Evolutionary conservation across 257 asterid species (phyloP).

Genomic region (Gentiana dahurica): DNA sequence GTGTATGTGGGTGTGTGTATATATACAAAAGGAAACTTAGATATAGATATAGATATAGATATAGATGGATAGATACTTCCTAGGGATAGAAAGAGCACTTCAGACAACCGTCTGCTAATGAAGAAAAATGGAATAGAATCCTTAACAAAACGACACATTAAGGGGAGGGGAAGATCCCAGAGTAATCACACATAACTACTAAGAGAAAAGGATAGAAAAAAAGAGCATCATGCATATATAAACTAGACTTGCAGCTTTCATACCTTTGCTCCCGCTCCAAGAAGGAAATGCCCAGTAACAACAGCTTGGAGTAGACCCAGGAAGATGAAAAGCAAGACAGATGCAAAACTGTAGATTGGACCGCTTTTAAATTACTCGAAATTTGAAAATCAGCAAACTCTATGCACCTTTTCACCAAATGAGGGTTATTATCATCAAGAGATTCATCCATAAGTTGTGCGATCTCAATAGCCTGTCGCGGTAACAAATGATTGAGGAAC

Average conservation of each 20-base stretch:
- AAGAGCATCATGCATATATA: background rate
- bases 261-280: constrained; percentile 84
- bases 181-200: too few relatives aligned
- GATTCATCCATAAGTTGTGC: constrained; percentile 83
- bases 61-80: too few relatives aligned
- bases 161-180: too few relatives aligned
- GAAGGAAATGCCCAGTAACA: constrained; percentile 75
- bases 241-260: constrained; percentile 7
- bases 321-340: constrained; percentile 60
- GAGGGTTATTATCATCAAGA: constrained; percentile 47
- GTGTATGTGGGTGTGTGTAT: too few relatives aligned
- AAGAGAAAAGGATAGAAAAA: too few relatives aligned
- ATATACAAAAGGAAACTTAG: too few relatives aligned
- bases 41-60: too few relatives aligned
- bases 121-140: too few relatives aligned
- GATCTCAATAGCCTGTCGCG: constrained; percentile 71
- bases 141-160: too few relatives aligned
- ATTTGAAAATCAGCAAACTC: constrained; percentile 49
- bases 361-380: constrained; percentile 28
- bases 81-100: too few relatives aligned
- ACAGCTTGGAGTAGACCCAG: constrained; percentile 87
- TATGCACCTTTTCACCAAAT: constrained; percentile 58
- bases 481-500: constrained; percentile 6
- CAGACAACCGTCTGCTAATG: too few relatives aligned
- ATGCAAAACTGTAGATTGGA: constrained; percentile 37